A percentile compares a stretch with the other conserved stretches of the same genome.
These are phyloP conservation scores for Leccinum subgranulosum DNA, from an alignment of 768 basidiomycete species.

Conservation along the genomic window DNA sequence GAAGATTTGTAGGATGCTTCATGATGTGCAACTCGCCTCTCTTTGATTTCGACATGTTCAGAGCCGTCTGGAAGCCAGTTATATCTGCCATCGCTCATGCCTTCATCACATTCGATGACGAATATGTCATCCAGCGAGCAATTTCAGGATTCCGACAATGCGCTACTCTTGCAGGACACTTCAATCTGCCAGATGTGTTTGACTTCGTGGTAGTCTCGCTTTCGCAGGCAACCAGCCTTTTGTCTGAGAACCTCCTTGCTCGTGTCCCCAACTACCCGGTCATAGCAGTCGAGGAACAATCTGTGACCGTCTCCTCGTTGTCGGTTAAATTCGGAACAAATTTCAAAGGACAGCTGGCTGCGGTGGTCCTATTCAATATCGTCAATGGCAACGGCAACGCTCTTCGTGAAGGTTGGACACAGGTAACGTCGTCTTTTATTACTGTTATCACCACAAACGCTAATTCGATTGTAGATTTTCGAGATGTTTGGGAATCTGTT, in stretches of 20 bases:
- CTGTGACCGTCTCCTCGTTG: conserved; percentile 85
- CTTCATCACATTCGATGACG: conserved; percentile 94
- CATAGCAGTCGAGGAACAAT: conserved; percentile 86
- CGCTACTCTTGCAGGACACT: conserved; percentile 87
- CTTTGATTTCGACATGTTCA: conserved; percentile 95
- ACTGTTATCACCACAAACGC: background rate
- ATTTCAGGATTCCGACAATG: conserved; percentile 97
- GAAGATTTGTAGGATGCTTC: conserved; percentile 49
- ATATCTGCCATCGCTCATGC: conserved; percentile 95
- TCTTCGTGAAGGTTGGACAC: conserved; percentile 92
- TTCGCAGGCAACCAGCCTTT: conserved; percentile 85
- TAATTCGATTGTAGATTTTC: conserved; percentile 63
- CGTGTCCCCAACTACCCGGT: conserved; percentile 83
- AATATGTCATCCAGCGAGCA: conserved; percentile 91
- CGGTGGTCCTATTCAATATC: conserved; percentile 96
- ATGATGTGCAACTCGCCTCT: conserved; percentile 74
- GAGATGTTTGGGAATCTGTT: conserved; percentile 99
- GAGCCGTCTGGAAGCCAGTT: conserved; percentile 85
- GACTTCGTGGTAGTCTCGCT: conserved; percentile 94
- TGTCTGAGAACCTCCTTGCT: conserved; percentile 67
- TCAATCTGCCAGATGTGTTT: conserved; percentile 90
- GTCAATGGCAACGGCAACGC: conserved; percentile 95
- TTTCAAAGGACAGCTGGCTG: conserved; percentile 92
- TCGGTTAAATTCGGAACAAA: conserved; percentile 94
- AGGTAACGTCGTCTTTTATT: conserved; percentile 44